A percentile compares a stretch with the other conserved stretches of the same genome.
Conservation (phyloP, 345 rosid species). For the Eucalyptus pauciflora region DNA sequence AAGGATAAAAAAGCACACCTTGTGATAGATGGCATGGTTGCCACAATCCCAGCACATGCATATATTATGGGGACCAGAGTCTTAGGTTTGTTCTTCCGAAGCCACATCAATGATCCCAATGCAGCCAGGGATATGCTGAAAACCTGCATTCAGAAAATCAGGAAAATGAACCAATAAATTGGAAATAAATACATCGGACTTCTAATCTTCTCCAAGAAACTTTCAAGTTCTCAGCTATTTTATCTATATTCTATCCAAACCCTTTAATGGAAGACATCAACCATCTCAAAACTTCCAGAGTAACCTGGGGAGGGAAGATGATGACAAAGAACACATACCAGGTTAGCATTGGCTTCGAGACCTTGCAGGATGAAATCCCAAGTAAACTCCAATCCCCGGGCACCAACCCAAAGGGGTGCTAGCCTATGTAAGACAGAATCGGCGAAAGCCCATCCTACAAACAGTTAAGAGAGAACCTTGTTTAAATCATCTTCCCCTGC, state of each 20-base stretch:
- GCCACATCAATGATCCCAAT: slow-evolving; percentile 95
- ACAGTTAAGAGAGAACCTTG: background rate
- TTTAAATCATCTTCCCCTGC: background rate
- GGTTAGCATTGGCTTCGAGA: slow-evolving; percentile 91
- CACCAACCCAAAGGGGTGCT: slow-evolving; percentile 97
- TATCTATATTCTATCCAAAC: background rate
- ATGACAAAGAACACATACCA: slow-evolving; percentile 29
- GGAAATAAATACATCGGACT: background rate
- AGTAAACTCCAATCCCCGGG: slow-evolving; percentile 90
- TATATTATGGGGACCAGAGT: slow-evolving; percentile 80
- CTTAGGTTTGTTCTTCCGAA: slow-evolving; percentile 91
- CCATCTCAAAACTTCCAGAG: background rate
- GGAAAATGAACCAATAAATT: background rate
- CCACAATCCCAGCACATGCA: slow-evolving; percentile 74
- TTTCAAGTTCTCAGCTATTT: background rate
- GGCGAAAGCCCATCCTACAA: slow-evolving; percentile 95
- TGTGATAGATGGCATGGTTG: slow-evolving; percentile 95
- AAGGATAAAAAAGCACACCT: slow-evolving; percentile 20
- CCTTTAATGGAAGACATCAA: background rate
- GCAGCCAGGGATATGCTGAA: slow-evolving; percentile 89
- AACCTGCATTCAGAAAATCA: slow-evolving; percentile 37
- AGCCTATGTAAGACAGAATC: slow-evolving; percentile 89
- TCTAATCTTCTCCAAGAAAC: background rate
- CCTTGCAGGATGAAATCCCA: slow-evolving; percentile 93
- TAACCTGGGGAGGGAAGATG: background rate